Base-by-base conservation (phyloP, 305 asterid species). In the Fraxinus dipetala region DNA sequence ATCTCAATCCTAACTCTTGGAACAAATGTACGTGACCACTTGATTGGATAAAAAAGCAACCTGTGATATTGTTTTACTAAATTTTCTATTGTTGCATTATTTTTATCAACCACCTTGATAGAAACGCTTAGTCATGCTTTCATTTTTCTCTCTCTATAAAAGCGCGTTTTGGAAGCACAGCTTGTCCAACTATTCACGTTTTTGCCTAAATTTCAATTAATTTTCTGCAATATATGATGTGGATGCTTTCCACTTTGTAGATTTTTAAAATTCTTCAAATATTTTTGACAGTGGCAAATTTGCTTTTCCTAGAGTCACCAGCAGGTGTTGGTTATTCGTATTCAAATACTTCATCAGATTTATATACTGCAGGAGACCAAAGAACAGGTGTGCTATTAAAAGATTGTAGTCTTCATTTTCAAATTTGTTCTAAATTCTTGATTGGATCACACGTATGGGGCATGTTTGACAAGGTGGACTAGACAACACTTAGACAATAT, bases 271-370 rank as follows among this genome's bases (percentile, higher is more conserved):
- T 65, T 76, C 40, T 80, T 72, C 75, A 78, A 20, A 30, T 88
- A 81, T 45, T 70, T 14, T 85, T 65, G 80, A 88, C 92, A 94
- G 98, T 92, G 95, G 96, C 97, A 2, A 94, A 94, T 90, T 86
- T 94, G 90, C 94, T 94, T 16, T 91, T 94, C 77, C 87, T 94
- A 16, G 98, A 94, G 87, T 94, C 98, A 26, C 98, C 98, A 13
- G 97, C 97, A 65, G 98, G 98, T 67, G 97, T 94, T 88, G 98
- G 98, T 3, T 94, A 88, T 83, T 94, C 98, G 6, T 94, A 94
- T 84, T 87, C 98, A 6, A 94, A 94, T 83, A 92, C 97, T 30
- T 80, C 98, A 16, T 86, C 96, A 10, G 98, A 93, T 91, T 87
- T 92, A 86, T 91, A 90, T 38, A 87, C 92, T 80, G 91, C 85